Evolutionary conservation across 2,329 filamentous ascomycete species (phyloP).

Genomic region (Monosporascus sp.): DNA sequence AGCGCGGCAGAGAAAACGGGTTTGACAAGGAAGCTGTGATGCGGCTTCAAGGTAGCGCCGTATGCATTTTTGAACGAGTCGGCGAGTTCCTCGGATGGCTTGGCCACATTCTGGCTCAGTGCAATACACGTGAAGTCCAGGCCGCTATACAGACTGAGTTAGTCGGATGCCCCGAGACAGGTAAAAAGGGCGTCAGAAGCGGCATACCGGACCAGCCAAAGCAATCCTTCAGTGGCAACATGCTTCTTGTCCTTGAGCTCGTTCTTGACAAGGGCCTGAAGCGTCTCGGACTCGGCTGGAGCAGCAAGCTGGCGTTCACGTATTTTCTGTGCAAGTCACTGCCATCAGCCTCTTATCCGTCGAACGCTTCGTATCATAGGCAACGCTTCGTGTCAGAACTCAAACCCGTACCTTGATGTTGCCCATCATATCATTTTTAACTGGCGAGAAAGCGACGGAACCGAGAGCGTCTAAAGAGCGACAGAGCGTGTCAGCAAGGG

Average conservation of each 20-base stretch:
- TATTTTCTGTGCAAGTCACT: conserved; percentile 60
- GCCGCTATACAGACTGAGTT: conserved; percentile 50
- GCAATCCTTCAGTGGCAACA: conserved; percentile 77
- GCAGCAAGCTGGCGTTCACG: conserved; percentile 74
- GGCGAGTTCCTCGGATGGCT: conserved; percentile 68
- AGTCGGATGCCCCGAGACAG: conserved; percentile 4
- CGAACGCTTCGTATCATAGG: too few relatives aligned
- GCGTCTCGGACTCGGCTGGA: conserved; percentile 71
- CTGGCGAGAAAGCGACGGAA: conserved; percentile 75
- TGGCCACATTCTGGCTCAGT: conserved; percentile 70
- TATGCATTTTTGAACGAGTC: conserved; percentile 86
- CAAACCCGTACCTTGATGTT: conserved; percentile 72
- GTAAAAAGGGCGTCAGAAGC: background rate
- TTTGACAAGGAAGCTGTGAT: conserved; percentile 87
- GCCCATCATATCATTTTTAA: conserved; percentile 85
- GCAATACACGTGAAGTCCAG: conserved; percentile 91
- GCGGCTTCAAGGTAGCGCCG: conserved; percentile 78
- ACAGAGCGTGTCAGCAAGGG: conserved; percentile 1
- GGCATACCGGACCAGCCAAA: conserved; percentile 85
- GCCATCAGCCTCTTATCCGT: background rate
- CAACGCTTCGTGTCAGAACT: background rate
- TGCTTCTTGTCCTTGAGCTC: conserved; percentile 90
- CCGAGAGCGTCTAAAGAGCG: conserved; percentile 52
- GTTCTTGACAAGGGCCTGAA: conserved; percentile 80
- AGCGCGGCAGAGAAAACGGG: conserved; percentile 91